Percentiles rank a stretch among this genome's conserved stretches.
These are phyloP conservation scores for Pleurotus pulmonarius DNA, from an alignment of 768 basidiomycete genomes.

Conservation along the genomic window DNA sequence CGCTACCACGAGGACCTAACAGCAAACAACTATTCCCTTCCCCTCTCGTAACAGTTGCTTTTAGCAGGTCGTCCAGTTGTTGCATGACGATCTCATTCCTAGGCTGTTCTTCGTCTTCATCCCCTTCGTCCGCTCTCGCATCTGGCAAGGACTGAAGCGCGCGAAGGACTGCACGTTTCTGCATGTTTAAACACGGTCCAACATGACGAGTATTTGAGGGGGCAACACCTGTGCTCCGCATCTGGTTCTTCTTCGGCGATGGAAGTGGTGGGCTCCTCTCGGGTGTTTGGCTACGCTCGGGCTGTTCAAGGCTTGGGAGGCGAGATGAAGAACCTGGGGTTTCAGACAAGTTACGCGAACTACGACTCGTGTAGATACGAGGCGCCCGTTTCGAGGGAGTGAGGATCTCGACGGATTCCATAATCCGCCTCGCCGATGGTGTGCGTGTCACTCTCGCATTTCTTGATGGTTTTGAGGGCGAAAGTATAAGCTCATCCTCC, in stretches of 20 bases:
- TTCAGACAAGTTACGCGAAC: not conserved
- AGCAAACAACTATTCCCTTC: conserved; percentile 95
- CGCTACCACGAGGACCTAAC: conserved; percentile 81
- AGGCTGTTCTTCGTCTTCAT: conserved; percentile 29
- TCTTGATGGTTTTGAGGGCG: conserved; percentile 13
- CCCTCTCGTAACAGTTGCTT: conserved; percentile 71
- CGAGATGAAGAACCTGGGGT: not conserved
- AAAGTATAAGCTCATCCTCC: conserved; percentile 21
- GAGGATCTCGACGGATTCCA: conserved; percentile 7
- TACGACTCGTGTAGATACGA: not conserved
- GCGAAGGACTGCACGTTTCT: conserved; percentile 54
- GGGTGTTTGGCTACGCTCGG: not conserved
- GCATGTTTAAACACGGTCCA: conserved; percentile 42
- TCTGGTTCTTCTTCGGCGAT: not conserved
- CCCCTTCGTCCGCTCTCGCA: conserved; percentile 4
- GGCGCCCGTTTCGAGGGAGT: not conserved
- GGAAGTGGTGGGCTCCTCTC: not conserved
- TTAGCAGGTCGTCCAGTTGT: conserved; percentile 61
- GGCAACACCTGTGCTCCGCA: too few species aligned
- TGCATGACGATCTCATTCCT: conserved; percentile 51
- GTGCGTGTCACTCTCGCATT: not conserved
- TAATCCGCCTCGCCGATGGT: not conserved
- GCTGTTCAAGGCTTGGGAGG: not conserved
- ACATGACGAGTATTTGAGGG: conserved; percentile 31
- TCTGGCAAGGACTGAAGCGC: conserved; percentile 32